These are phyloP conservation scores for Coemansia sp. DNA, from an alignment of 192 early-diverging fungal species.

Conservation along the genomic window DNA sequence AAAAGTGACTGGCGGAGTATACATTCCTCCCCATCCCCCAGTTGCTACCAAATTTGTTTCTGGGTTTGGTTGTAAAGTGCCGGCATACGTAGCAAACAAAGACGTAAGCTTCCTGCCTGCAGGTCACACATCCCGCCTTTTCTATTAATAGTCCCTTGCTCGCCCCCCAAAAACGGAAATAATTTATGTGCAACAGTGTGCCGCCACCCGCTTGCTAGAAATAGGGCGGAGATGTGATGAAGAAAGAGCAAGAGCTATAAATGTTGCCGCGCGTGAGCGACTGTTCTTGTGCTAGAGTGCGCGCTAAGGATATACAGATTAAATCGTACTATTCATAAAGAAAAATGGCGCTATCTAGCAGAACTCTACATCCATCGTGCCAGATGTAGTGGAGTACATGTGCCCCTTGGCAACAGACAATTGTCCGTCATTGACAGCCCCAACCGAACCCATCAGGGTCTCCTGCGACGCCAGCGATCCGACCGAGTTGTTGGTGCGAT, in stretches of 20 bases:
- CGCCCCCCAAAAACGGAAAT: neutral
- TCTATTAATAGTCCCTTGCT: neutral
- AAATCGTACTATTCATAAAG: neutral
- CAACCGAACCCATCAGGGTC: neutral
- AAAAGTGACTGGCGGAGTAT: neutral
- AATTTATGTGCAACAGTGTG: neutral
- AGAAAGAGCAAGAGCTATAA: neutral
- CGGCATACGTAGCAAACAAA: too few relatives aligned
- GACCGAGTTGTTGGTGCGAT: neutral
- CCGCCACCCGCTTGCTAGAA: neutral
- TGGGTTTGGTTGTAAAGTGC: too few relatives aligned
- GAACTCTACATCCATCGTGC: constrained; percentile 1
- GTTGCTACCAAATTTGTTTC: too few relatives aligned
- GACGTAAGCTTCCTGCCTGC: too few relatives aligned
- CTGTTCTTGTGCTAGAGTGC: too few relatives aligned
- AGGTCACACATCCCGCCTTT: too few relatives aligned
- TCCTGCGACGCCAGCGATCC: neutral
- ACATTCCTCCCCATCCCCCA: neutral
- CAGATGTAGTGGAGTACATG: constrained; percentile 1
- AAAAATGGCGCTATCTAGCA: neutral
- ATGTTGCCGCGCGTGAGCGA: neutral
- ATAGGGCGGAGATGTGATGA: neutral
- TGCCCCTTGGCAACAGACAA: neutral
- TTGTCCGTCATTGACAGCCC: neutral
- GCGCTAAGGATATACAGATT: too few relatives aligned